Base-by-base conservation (phyloP, 768 basidiomycete genomes). In the Sistotremastrum suecicum region DNA sequence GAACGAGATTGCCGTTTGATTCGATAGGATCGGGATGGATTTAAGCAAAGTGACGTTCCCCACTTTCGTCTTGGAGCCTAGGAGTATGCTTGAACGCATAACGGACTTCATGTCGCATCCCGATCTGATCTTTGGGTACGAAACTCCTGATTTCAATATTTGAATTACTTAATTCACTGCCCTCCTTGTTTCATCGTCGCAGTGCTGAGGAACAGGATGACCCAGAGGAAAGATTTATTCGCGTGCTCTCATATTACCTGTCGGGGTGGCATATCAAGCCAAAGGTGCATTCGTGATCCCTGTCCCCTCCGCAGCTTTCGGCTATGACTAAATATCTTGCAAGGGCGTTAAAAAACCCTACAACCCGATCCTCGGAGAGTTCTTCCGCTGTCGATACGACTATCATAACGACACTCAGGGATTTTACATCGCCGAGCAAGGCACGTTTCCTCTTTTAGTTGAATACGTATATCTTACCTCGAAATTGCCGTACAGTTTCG, bases 221-320 rank as follows among this genome's bases (percentile, higher is more conserved):
- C 56, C 76, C 88, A 33, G 83, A 94, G 60, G 91, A 94, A 58
- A 71, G 95, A 39, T 97, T 97, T 61, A 72, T 94, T 51, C 75
- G 79, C 42, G 89, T 98, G 1, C 71, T 97, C 34, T 83, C 85
- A 51, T 95, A 92, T 61, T 99, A 97, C 60, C 80, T 99, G 41
- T 83, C 87, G n/a, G 95, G 95, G 28, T 99, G 95, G 95, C 95
- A 98, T 64, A 92, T 97, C 67, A 97, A 97, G 64, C 92, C 95
- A 53, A 20, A 20, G 20, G 20, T 20, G 20, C 20, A 20, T 20
- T 20, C 20, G 20, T 20, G 20, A 20, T 20, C 20, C 2, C 20
- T 20, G 20, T 20, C 20, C 20, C 20, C 20, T 20, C 20, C 20
- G 20, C 20, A 20, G 20, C 20, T 20, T 20, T 20, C 20, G 20